Evolutionary conservation across 805 yeast genomes (phyloP).

Genomic region (Nakazawaea ernobii): DNA sequence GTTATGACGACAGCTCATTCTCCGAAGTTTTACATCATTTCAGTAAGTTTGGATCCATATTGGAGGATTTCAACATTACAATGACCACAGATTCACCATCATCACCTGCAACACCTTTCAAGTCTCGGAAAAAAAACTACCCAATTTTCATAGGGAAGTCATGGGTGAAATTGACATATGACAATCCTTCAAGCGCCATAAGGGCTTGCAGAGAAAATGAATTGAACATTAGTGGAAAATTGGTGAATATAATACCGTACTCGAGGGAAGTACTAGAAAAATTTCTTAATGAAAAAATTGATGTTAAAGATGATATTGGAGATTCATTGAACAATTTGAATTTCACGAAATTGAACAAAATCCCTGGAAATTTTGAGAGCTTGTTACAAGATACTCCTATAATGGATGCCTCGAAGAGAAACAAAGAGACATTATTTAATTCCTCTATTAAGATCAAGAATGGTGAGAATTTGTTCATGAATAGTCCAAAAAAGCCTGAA

Average conservation of each 20-base stretch:
- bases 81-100: constrained; percentile 1
- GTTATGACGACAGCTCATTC: constrained; percentile 77
- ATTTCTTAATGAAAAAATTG: constrained; percentile 39
- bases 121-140: constrained; percentile 21
- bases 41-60: constrained; percentile 69
- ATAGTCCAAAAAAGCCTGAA: constrained; percentile 11
- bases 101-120: constrained; percentile 11
- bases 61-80: constrained; percentile 59
- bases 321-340: constrained; percentile 20
- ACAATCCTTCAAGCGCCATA: constrained; percentile 64
- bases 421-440: constrained; percentile 12
- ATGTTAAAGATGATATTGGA: constrained; percentile 43
- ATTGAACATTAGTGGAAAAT: constrained; percentile 39
- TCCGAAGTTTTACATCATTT: constrained; percentile 65
- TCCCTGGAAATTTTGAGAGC: constrained; percentile 6
- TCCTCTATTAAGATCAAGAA: constrained; percentile 30
- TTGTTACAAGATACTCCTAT: constrained; percentile 6
- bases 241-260: constrained; percentile 53
- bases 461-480: constrained; percentile 35
- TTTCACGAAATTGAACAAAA: constrained; percentile 4
- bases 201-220: constrained; percentile 81
- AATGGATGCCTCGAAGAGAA: constrained; percentile 12
- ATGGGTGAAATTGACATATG: constrained; percentile 90
- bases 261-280: constrained; percentile 56
- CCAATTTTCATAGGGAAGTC: constrained; percentile 83